Evolutionary conservation across 257 asterid genomes (phyloP).

Genomic region (Catharanthus roseus): DNA sequence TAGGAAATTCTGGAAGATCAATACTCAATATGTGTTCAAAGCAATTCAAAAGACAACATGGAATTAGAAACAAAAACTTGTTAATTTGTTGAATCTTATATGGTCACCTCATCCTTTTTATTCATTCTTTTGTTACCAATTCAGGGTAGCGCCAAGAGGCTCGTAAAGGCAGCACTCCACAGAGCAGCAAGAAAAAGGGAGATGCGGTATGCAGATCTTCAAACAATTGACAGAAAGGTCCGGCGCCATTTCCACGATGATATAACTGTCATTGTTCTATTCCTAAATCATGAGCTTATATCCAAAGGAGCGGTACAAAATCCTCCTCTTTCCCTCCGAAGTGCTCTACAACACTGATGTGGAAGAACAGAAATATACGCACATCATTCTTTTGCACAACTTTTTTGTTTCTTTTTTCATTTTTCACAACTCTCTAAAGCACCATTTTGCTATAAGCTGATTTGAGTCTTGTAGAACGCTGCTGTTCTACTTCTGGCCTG

Average conservation of each 20-base stretch:
- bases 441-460: too few species aligned
- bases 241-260: slow-evolving; percentile 39
- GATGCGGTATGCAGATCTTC: slow-evolving; percentile 34
- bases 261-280: slow-evolving; percentile 33
- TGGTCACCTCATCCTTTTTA: background rate
- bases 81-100: too few species aligned
- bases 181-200: slow-evolving; percentile 40
- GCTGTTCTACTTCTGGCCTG: too few species aligned
- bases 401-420: too few species aligned
- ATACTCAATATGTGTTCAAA: background rate
- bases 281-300: slow-evolving; percentile 30
- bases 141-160: slow-evolving; percentile 39
- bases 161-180: slow-evolving; percentile 35
- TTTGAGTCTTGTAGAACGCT: too few species aligned
- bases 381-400: slow-evolving; percentile 4
- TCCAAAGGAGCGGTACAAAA: slow-evolving; percentile 25
- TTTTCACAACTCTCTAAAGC: too few species aligned
- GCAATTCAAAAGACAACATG: background rate
- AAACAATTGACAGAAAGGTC: slow-evolving; percentile 30
- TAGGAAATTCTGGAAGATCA: background rate
- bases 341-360: slow-evolving; percentile 26
- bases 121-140: slow-evolving; percentile 9
- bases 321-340: slow-evolving; percentile 28
- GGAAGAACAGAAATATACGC: background rate
- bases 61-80: too few species aligned